Evolutionary conservation across 805 yeast species (phyloP), one percentile per base, ranked within the genome.

Genomic region (Candida maris): DNA sequence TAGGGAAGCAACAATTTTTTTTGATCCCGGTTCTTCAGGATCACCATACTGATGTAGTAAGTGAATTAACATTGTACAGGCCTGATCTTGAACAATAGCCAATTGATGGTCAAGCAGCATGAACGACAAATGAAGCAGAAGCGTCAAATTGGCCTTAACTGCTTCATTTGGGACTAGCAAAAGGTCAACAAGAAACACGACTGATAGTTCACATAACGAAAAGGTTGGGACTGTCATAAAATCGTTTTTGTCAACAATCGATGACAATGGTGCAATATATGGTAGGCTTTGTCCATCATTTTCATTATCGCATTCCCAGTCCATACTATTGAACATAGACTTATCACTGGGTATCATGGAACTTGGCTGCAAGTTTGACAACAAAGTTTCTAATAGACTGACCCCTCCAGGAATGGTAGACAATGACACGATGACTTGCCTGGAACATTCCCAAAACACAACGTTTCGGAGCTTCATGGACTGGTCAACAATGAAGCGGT

Each of bases 41-140:
- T 51, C 55, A 2, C 77, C 76, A 30, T 81, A 68, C 20, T 78
- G 78, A 54, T 79, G 85, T 17, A 89, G 70, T 30, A 85, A 62
- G 43, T 85, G 85, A 34, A 85, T 75, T 27, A 91, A 67, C 46
- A 91, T 67, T 30, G 81, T 81, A 2, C 80, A 71, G 0, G 96
- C 93, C 46, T 87, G 93, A 39, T 85, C 89, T 48, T 84, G 94
- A 3, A 93, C 89, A 15, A 87, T 63, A 0, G 79, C 76, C 21
- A 85, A 70, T 57, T 93, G 94, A 57, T 93, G 97, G 52, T 93
- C 99, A 25, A 89, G 65, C 20, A 93, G 65, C 1, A 86, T 85
- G 45, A 91, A 75, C 2, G 88, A 73, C 1, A 84, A 77, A 49
- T 93, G 97, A 9, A 93, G 58, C 19, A 93, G 59, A 7, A 85